A percentile compares a stretch with the other conserved stretches of the same genome.
These are phyloP conservation scores for Diplodia scrobiculata DNA, from an alignment of 2,329 filamentous ascomycete genomes.

Conservation along the genomic window DNA sequence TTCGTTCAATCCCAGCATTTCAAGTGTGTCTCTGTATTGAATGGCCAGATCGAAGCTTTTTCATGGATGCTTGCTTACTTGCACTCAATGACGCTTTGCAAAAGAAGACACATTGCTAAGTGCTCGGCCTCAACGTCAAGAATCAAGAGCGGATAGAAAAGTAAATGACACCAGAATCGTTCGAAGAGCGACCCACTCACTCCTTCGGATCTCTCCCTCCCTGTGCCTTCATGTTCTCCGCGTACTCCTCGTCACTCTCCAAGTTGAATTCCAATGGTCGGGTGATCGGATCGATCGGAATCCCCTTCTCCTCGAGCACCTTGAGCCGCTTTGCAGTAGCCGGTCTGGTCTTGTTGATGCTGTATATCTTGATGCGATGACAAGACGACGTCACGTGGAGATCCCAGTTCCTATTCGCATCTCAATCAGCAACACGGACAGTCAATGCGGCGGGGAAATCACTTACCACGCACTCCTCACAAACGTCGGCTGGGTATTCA, in stretches of 20 bases:
- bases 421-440: conserved; percentile 18
- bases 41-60: too few species aligned
- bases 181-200: conserved; percentile 32
- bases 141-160: neutral
- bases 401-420: conserved; percentile 62
- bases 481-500: conserved; percentile 51
- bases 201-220: conserved; percentile 50
- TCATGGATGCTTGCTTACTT: neutral
- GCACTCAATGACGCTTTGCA: neutral
- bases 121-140: too few species aligned
- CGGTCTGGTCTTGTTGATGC: conserved; percentile 58
- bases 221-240: conserved; percentile 46
- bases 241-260: conserved; percentile 55
- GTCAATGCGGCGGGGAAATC: neutral
- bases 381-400: conserved; percentile 66
- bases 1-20: too few species aligned
- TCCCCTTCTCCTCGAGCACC: conserved; percentile 54
- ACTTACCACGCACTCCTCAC: conserved; percentile 49
- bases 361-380: conserved; percentile 64
- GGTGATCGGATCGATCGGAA: conserved; percentile 58
- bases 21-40: too few species aligned
- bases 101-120: too few species aligned
- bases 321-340: conserved; percentile 55
- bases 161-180: neutral
- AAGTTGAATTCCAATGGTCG: conserved; percentile 55